Conservation (phyloP, 257 asterid species). For the Solanum appendiculatum region DNA sequence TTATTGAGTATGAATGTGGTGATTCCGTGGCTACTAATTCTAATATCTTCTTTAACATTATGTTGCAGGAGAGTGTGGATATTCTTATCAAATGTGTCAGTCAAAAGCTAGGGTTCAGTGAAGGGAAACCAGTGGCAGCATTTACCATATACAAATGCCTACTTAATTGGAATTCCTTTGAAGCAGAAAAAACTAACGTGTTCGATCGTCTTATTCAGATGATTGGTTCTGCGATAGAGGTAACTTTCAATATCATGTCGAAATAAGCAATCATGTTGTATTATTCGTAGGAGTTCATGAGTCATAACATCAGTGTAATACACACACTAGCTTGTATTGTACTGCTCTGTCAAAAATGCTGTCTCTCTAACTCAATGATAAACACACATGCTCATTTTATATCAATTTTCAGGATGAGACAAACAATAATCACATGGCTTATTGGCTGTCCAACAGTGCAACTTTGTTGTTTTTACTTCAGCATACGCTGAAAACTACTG, state of each 20-base stretch:
- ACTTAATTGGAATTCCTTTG: slow-evolving; percentile 75
- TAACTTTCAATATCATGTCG: slow-evolving; percentile 1
- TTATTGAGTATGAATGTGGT: neutral
- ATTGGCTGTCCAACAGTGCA: slow-evolving; percentile 86
- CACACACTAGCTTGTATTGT: neutral
- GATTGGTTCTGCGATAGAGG: slow-evolving; percentile 87
- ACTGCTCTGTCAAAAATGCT: neutral
- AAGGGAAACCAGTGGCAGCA: slow-evolving; percentile 88
- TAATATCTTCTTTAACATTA: neutral
- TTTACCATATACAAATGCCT: slow-evolving; percentile 80
- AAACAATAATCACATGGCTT: slow-evolving; percentile 46
- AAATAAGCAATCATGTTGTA: neutral
- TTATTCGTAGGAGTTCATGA: neutral
- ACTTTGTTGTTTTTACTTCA: slow-evolving; percentile 64
- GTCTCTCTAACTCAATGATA: neutral
- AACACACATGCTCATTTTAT: neutral
- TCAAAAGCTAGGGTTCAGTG: slow-evolving; percentile 68
- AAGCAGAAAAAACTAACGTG: slow-evolving; percentile 70
- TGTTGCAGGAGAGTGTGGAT: slow-evolving; percentile 57
- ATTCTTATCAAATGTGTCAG: slow-evolving; percentile 51
- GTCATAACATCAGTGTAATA: neutral
- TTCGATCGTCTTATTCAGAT: slow-evolving; percentile 77
- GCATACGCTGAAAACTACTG: slow-evolving; percentile 39
- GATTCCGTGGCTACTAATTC: neutral
- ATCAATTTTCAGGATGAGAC: slow-evolving; percentile 48